Conservation (phyloP, 2,329 filamentous ascomycete species). For the Fusarium verticillioides region DNA sequence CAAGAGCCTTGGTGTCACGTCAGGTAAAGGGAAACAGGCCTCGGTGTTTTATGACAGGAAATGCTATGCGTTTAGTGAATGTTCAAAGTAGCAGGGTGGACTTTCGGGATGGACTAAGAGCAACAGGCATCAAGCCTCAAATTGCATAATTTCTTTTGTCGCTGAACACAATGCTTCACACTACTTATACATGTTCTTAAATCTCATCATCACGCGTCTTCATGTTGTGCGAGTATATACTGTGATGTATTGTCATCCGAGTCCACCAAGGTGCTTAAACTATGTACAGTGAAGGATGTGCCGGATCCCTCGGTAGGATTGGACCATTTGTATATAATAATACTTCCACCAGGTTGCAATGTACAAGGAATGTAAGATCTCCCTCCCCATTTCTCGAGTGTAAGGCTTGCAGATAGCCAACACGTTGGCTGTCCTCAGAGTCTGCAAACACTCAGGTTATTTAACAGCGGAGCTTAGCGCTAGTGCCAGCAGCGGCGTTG, state of each 20-base stretch:
- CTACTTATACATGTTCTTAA: fast-evolving
- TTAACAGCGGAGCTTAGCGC: slow-evolving; percentile 8
- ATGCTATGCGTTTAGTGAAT: background rate
- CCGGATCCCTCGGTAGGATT: background rate
- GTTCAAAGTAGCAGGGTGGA: background rate
- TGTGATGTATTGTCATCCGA: background rate
- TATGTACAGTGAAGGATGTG: background rate
- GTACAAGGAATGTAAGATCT: slow-evolving; percentile 9
- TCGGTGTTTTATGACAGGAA: background rate
- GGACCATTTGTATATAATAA: background rate
- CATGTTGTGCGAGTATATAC: background rate
- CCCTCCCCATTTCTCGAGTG: background rate
- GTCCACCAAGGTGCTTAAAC: background rate
- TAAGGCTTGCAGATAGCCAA: background rate
- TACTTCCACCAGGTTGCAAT: background rate
- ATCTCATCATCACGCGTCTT: fast-evolving
- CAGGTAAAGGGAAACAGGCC: background rate
- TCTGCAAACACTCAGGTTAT: background rate
- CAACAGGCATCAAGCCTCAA: background rate
- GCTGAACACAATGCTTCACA: fast-evolving
- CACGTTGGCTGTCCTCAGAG: fast-evolving
- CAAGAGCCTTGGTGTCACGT: background rate
- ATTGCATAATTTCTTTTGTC: background rate
- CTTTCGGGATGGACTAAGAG: fast-evolving
- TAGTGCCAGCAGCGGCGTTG: slow-evolving; percentile 13